Evolutionary conservation across 2,329 filamentous ascomycete genomes (phyloP).

Genomic region (Coleophoma crateriformis): DNA sequence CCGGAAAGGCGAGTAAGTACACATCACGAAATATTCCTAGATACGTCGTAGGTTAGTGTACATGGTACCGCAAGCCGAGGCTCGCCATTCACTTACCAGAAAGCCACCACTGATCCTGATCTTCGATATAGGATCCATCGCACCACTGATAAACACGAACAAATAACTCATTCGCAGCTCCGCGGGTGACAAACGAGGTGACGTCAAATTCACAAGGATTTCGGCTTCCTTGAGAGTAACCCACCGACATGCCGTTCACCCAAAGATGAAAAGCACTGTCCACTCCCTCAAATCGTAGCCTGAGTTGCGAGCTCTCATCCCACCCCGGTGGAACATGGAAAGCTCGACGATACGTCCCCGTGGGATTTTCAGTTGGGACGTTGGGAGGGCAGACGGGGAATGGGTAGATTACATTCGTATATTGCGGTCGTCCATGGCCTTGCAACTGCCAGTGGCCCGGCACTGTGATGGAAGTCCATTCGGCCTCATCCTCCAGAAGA

Average conservation of each 20-base stretch:
- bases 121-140: slow-evolving; percentile 65
- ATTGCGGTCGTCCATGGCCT: slow-evolving; percentile 60
- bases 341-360: slow-evolving; percentile 43
- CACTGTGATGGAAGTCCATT: slow-evolving; percentile 42
- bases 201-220: slow-evolving; percentile 69
- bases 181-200: slow-evolving; percentile 39
- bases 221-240: slow-evolving; percentile 63
- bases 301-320: slow-evolving; percentile 41
- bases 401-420: slow-evolving; percentile 63
- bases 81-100: slow-evolving; percentile 36
- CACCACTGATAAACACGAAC: slow-evolving; percentile 68
- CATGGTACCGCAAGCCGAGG: too few relatives aligned
- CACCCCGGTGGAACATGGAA: slow-evolving; percentile 40
- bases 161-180: slow-evolving; percentile 46
- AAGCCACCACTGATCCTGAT: slow-evolving; percentile 63
- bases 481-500: background rate
- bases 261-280: slow-evolving; percentile 67
- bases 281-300: slow-evolving; percentile 66
- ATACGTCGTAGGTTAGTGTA: background rate
- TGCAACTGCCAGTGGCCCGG: slow-evolving; percentile 68
- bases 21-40: slow-evolving; percentile 62
- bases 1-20: slow-evolving; percentile 51
- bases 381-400: slow-evolving; percentile 61
- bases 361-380: slow-evolving; percentile 46
- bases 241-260: slow-evolving; percentile 58